Conservation (phyloP, 140 eudicot species). For the Anethum foeniculum region DNA sequence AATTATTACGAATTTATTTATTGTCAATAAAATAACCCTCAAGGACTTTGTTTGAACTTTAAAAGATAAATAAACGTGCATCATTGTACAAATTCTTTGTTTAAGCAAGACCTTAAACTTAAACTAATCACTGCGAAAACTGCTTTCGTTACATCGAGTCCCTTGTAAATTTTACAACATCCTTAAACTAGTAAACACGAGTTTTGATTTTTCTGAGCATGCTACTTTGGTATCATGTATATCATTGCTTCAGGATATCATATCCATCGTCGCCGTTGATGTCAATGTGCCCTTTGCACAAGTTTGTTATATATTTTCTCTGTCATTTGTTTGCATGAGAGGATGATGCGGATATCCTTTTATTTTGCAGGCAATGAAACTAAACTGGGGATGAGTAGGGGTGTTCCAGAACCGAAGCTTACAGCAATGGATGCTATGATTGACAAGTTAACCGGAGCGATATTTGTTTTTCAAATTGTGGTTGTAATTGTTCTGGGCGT, state of each 20-base stretch:
- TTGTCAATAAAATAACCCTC: not conserved
- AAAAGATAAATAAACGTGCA: not conserved
- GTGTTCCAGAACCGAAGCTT: slow-evolving; percentile 93
- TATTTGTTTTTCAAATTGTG: slow-evolving; percentile 84
- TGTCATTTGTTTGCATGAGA: not conserved
- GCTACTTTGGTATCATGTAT: not conserved
- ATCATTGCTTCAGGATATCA: not conserved
- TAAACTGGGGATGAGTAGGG: slow-evolving; percentile 96
- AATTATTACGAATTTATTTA: not conserved
- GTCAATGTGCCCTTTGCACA: not conserved
- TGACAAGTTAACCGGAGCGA: slow-evolving; percentile 95
- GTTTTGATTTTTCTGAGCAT: not conserved
- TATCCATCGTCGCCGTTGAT: not conserved
- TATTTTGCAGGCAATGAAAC: slow-evolving; percentile 75
- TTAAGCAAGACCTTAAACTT: not conserved
- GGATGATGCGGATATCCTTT: slow-evolving; percentile 2
- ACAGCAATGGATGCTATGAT: slow-evolving; percentile 98
- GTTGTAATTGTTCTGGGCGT: slow-evolving; percentile 89
- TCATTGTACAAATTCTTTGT: not conserved
- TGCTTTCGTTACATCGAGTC: not conserved
- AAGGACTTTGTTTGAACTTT: not conserved
- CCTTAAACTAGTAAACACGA: not conserved
- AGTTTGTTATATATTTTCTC: not conserved
- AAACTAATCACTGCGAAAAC: not conserved
- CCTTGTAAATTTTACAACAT: not conserved